A percentile compares a stretch with the other conserved stretches of the same genome.
phyloP scores from a whole-genome alignment of 1,284 basidiomycete genomes.

The Pascua sp. region DNA sequence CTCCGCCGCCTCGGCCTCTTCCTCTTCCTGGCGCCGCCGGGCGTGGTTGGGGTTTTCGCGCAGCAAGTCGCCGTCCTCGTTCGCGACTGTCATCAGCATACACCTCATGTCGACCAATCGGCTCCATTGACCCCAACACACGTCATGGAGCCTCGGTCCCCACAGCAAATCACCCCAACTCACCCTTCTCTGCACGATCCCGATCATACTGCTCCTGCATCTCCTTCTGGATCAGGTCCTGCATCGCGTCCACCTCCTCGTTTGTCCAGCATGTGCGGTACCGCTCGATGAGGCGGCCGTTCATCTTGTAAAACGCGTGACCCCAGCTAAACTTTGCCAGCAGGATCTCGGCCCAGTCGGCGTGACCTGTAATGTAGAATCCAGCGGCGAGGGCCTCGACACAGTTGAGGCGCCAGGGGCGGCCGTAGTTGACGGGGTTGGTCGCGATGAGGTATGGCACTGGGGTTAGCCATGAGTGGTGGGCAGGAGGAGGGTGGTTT shows the following conservation, averaged over 20 bases:
- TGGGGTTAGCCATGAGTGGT: slow-evolving; percentile 46
- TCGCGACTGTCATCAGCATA: slow-evolving; percentile 14
- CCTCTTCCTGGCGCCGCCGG: slow-evolving; percentile 31
- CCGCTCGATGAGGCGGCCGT: slow-evolving; percentile 65
- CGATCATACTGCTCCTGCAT: slow-evolving; percentile 63
- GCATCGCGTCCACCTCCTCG: slow-evolving; percentile 62
- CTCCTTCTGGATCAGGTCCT: slow-evolving; percentile 70
- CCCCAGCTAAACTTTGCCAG: slow-evolving; percentile 84
- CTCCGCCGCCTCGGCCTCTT: slow-evolving; percentile 16
- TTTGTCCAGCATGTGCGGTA: slow-evolving; percentile 68
- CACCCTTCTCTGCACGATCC: slow-evolving; percentile 57
- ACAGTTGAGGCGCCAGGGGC: slow-evolving; percentile 85
- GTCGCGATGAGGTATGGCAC: slow-evolving; percentile 89
- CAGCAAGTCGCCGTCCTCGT: slow-evolving; percentile 54
- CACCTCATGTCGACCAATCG: background rate
- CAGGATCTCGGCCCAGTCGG: slow-evolving; percentile 70
- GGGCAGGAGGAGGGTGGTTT: too few species aligned
- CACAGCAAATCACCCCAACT: slow-evolving; percentile 7
- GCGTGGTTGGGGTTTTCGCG: slow-evolving; percentile 60
- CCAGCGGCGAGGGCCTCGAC: slow-evolving; percentile 90
- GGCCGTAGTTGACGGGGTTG: slow-evolving; percentile 93
- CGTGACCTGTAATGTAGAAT: slow-evolving; percentile 85
- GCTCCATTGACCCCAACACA: background rate
- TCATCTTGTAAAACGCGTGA: slow-evolving; percentile 76
- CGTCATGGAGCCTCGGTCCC: background rate